Conservation (phyloP, 805 yeast species). For the Soucietia sequanensis region DNA sequence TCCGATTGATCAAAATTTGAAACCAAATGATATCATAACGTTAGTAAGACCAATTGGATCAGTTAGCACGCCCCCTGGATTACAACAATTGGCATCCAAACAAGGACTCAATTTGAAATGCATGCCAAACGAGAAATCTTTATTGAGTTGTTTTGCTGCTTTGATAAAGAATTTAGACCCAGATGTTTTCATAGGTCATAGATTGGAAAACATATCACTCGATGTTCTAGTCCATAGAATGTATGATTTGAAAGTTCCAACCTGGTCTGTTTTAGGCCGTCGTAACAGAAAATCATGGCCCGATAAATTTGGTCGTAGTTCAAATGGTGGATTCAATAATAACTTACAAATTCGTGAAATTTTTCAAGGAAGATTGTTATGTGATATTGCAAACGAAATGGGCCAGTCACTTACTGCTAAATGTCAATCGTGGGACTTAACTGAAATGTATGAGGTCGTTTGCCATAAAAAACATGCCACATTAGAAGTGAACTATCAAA, state of each 20-base stretch:
- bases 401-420: conserved; percentile 89
- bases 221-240: conserved; percentile 81
- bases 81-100: conserved; percentile 58
- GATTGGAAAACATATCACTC: conserved; percentile 72
- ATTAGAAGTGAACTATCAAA: conserved; percentile 71
- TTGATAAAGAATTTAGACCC: conserved; percentile 77
- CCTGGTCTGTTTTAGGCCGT: conserved; percentile 85
- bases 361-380: conserved; percentile 79
- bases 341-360: conserved; percentile 63
- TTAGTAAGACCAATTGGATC: conserved; percentile 77
- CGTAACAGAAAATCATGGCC: conserved; percentile 78
- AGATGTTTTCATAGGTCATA: conserved; percentile 86
- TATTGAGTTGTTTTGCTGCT: conserved; percentile 74
- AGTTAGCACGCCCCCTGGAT: conserved; percentile 70
- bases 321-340: conserved; percentile 44
- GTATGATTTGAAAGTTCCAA: conserved; percentile 66
- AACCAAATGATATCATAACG: conserved; percentile 65
- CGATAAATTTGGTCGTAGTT: conserved; percentile 58
- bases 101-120: conserved; percentile 51
- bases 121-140: conserved; percentile 70
- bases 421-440: conserved; percentile 91
- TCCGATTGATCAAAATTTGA: conserved; percentile 59
- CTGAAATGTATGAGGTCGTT: conserved; percentile 85
- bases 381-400: conserved; percentile 93
- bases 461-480: conserved; percentile 62